Evolutionary conservation across 257 asterid genomes (phyloP).

Genomic region (Thymus mandschuricus): DNA sequence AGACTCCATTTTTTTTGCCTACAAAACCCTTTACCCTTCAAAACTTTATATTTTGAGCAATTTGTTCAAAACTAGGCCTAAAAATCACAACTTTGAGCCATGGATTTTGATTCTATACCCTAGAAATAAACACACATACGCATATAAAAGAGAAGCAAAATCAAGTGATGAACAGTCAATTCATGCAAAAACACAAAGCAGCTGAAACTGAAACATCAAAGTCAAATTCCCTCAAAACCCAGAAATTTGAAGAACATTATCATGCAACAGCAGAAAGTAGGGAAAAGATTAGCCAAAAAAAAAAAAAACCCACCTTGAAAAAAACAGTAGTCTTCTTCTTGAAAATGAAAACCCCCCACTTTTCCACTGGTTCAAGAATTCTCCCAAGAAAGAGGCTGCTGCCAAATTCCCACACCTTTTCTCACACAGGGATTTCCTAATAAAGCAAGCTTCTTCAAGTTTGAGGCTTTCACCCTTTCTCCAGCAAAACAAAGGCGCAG

Average conservation of each 20-base stretch:
- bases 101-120: constrained; percentile 24
- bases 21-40: constrained; percentile 14
- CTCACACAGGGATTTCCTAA: constrained; percentile 36
- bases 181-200: constrained; percentile 23
- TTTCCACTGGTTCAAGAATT: constrained; percentile 34
- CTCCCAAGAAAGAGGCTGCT: constrained; percentile 46
- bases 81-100: constrained; percentile 23
- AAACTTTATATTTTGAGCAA: neutral
- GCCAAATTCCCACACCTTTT: constrained; percentile 49
- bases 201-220: constrained; percentile 22
- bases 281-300: constrained; percentile 8
- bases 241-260: constrained; percentile 23
- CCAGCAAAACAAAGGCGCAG: constrained; percentile 33
- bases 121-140: neutral
- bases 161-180: constrained; percentile 30
- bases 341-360: constrained; percentile 31
- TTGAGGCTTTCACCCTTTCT: constrained; percentile 38
- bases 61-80: constrained; percentile 21
- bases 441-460: constrained; percentile 28
- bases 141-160: neutral
- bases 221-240: constrained; percentile 39
- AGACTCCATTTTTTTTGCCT: neutral
- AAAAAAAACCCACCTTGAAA: constrained; percentile 37
- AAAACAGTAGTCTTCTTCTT: constrained; percentile 32
- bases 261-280: constrained; percentile 26